Evolutionary conservation across 2,329 filamentous ascomycete genomes (phyloP).

Genomic region (Xylariaceae sp.): DNA sequence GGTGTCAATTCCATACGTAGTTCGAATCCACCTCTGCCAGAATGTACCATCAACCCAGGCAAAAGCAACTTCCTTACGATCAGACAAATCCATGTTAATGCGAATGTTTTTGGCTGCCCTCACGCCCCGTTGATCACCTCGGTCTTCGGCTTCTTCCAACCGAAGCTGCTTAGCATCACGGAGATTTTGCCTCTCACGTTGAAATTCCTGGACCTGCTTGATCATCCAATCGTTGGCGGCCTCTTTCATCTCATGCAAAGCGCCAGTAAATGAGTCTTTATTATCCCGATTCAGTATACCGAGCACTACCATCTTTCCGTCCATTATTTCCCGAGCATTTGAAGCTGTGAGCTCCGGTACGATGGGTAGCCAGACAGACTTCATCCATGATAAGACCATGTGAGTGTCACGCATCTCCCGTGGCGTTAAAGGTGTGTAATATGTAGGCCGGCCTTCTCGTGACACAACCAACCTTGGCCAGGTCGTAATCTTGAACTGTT

Average conservation of each 20-base stretch:
- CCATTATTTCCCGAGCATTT: slow-evolving; percentile 95
- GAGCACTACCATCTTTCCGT: slow-evolving; percentile 91
- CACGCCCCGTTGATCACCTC: slow-evolving; percentile 85
- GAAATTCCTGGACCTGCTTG: slow-evolving; percentile 89
- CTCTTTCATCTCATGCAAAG: slow-evolving; percentile 90
- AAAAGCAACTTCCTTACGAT: slow-evolving; percentile 89
- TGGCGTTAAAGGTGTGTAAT: slow-evolving; percentile 86
- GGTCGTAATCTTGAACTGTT: slow-evolving; percentile 92
- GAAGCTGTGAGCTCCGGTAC: slow-evolving; percentile 91
- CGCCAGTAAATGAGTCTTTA: slow-evolving; percentile 76
- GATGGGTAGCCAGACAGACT: slow-evolving; percentile 92
- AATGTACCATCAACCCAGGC: slow-evolving; percentile 97
- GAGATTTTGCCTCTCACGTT: slow-evolving; percentile 90
- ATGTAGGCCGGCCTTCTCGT: slow-evolving; percentile 85
- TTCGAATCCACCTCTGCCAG: slow-evolving; percentile 96
- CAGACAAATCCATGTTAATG: slow-evolving; percentile 87
- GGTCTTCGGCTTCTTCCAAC: slow-evolving; percentile 95
- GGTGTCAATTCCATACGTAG: slow-evolving; percentile 92
- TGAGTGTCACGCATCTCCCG: slow-evolving; percentile 90
- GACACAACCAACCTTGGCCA: slow-evolving; percentile 94
- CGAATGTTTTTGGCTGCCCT: slow-evolving; percentile 87
- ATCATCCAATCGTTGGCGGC: slow-evolving; percentile 98
- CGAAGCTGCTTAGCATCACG: slow-evolving; percentile 93
- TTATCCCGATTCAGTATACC: slow-evolving; percentile 84
- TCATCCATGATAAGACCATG: slow-evolving; percentile 89